A percentile compares a stretch with the other conserved stretches of the same genome.
Evolutionary conservation across 176 grass and related monocot genomes (phyloP).

Genomic region (Oryza glaberrima): DNA sequence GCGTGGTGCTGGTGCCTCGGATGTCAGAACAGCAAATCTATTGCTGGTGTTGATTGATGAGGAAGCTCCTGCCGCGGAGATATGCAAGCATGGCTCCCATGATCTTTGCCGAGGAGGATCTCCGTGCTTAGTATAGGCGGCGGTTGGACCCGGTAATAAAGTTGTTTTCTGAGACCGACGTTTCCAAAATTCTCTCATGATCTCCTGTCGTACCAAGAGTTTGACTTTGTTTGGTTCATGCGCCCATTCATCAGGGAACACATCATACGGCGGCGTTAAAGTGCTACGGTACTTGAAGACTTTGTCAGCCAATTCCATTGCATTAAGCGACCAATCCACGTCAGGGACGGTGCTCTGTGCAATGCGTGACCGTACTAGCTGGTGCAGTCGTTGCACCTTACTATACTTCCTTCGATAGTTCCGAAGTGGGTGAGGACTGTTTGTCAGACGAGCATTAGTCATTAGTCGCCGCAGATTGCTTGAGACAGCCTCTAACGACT

Average conservation of each 20-base stretch:
- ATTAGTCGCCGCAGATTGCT: too few species aligned
- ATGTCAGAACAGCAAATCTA: not conserved
- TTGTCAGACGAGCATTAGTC: not conserved
- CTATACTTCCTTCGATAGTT: conserved; percentile 1
- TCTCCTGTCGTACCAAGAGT: not conserved
- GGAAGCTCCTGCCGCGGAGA: not conserved
- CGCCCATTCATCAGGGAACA: too few species aligned
- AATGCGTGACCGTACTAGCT: not conserved
- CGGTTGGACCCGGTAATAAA: not conserved
- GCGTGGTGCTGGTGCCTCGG: not conserved
- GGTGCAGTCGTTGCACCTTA: not conserved
- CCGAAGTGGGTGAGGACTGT: not conserved
- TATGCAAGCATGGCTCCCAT: not conserved
- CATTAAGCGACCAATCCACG: too few species aligned
- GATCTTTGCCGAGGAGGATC: too few species aligned
- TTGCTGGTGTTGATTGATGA: not conserved
- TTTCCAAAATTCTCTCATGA: not conserved
- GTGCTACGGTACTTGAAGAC: too few species aligned
- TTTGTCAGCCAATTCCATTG: too few species aligned
- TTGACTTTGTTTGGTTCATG: not conserved
- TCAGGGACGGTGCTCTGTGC: not conserved
- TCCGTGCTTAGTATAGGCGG: not conserved
- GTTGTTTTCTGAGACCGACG: not conserved
- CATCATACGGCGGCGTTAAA: too few species aligned
- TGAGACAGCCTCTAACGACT: too few species aligned